Percentiles rank a stretch among this genome's conserved stretches.
These are phyloP conservation scores for Vachellia pachyceras DNA, from an alignment of 306 rosid genomes.

Conservation along the genomic window DNA sequence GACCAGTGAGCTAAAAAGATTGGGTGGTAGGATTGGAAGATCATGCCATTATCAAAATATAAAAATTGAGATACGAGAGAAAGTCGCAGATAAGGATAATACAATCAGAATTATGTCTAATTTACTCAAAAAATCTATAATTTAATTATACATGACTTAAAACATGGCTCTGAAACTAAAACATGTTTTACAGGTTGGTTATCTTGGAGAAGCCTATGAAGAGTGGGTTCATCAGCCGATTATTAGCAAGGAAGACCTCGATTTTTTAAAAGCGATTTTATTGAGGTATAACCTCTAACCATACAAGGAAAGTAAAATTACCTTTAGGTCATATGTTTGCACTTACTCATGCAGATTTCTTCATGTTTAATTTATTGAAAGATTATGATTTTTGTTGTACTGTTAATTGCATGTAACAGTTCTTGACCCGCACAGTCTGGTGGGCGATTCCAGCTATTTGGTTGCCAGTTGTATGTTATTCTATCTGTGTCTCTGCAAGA, in stretches of 20 bases:
- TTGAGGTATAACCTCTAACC: slow-evolving; percentile 63
- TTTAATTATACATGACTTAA: background rate
- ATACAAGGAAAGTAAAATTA: background rate
- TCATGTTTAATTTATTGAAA: background rate
- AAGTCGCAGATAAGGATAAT: background rate
- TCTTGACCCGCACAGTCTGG: slow-evolving; percentile 83
- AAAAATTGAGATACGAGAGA: background rate
- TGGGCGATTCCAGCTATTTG: slow-evolving; percentile 86
- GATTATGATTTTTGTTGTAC: slow-evolving; percentile 26
- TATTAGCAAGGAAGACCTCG: slow-evolving; percentile 83
- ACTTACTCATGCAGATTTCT: background rate
- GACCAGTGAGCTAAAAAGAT: background rate
- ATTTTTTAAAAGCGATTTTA: slow-evolving; percentile 62
- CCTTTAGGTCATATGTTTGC: background rate
- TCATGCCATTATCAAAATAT: background rate
- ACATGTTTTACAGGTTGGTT: slow-evolving; percentile 68
- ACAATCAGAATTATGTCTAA: background rate
- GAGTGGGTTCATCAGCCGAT: slow-evolving; percentile 97
- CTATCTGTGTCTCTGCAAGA: slow-evolving; percentile 52
- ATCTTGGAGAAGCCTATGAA: slow-evolving; percentile 90
- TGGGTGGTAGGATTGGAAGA: background rate
- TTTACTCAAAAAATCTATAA: background rate
- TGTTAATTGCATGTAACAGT: slow-evolving; percentile 59
- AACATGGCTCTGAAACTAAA: background rate
- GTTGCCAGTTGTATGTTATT: slow-evolving; percentile 76